Conservation (phyloP, 257 asterid genomes). For the Cordia subcordata region DNA sequence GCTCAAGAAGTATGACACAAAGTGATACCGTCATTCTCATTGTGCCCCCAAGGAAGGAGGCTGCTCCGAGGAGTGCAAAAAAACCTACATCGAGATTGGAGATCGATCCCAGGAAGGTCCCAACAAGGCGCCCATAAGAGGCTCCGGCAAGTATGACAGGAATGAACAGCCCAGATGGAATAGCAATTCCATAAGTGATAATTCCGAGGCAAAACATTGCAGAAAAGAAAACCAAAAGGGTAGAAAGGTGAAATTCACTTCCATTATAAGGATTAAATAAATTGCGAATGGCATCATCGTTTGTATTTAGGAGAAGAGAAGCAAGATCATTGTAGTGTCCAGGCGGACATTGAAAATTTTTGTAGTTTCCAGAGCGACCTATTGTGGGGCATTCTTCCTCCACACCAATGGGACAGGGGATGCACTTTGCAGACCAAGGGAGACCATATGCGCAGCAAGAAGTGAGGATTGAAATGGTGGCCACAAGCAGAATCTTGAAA, state of each 20-base stretch:
- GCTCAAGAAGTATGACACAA: conserved; percentile 86
- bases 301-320: conserved; percentile 81
- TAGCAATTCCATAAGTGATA: conserved; percentile 85
- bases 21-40: conserved; percentile 99
- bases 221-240: conserved; percentile 54
- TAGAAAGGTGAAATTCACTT: conserved; percentile 55
- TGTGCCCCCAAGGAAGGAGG: conserved; percentile 97
- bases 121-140: conserved; percentile 87
- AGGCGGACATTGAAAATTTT: conserved; percentile 67
- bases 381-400: conserved; percentile 65
- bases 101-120: conserved; percentile 55
- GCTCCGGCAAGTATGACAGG: conserved; percentile 99
- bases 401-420: conserved; percentile 62
- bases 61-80: conserved; percentile 89
- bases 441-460: conserved; percentile 78
- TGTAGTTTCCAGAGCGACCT: conserved; percentile 75
- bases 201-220: conserved; percentile 67
- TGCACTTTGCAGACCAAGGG: conserved; percentile 78
- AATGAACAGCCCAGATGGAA: conserved; percentile 95
- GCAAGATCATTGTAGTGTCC: conserved; percentile 91
- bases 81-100: conserved; percentile 69
- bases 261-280: conserved; percentile 46
- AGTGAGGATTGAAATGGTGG: conserved; percentile 60
- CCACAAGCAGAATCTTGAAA: conserved; percentile 68
- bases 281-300: conserved; percentile 89